A percentile compares a stretch with the other conserved stretches of the same genome.
phyloP scores from a whole-genome alignment of 192 early-diverging fungal genomes.

The Podila epigama region DNA sequence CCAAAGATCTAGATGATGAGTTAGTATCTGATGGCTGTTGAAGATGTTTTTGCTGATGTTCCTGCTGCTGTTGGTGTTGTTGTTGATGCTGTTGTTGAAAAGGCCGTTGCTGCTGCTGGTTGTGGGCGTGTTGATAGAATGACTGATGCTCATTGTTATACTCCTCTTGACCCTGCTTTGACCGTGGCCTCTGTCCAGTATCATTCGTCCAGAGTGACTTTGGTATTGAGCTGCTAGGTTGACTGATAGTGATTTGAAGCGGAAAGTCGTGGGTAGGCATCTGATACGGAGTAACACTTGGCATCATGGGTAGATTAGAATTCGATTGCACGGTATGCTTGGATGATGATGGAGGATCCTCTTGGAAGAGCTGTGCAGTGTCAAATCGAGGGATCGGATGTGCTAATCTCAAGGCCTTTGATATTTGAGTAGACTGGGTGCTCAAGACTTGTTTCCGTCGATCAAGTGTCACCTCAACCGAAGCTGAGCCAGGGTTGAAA shows the following conservation, averaged over 20 bases:
- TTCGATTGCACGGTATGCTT: not conserved
- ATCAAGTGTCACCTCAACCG: constrained; percentile 2
- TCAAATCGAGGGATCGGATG: constrained; percentile 18
- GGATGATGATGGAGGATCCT: not conserved
- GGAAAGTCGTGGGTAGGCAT: not conserved
- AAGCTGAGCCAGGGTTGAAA: constrained; percentile 25
- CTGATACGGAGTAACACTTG: no score
- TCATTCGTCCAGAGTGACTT: not conserved
- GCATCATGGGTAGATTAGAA: not conserved
- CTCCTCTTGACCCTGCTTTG: not conserved
- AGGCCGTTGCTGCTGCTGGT: not conserved
- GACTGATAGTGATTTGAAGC: not conserved
- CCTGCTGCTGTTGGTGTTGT: not conserved
- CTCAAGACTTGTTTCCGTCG: constrained; percentile 16
- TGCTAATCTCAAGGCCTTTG: constrained; percentile 30
- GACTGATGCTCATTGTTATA: not conserved
- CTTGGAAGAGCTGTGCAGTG: constrained; percentile 1
- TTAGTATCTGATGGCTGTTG: not conserved
- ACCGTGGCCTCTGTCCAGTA: not conserved
- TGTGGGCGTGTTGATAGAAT: not conserved
- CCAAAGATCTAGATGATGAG: not conserved
- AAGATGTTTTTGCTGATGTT: not conserved
- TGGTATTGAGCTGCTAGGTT: not conserved
- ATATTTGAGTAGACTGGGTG: constrained; percentile 28
- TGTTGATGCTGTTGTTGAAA: constrained; percentile 2